These are phyloP conservation scores for Acephala macrosclerotiorum DNA, from an alignment of 2,329 filamentous ascomycete species.

Conservation along the genomic window DNA sequence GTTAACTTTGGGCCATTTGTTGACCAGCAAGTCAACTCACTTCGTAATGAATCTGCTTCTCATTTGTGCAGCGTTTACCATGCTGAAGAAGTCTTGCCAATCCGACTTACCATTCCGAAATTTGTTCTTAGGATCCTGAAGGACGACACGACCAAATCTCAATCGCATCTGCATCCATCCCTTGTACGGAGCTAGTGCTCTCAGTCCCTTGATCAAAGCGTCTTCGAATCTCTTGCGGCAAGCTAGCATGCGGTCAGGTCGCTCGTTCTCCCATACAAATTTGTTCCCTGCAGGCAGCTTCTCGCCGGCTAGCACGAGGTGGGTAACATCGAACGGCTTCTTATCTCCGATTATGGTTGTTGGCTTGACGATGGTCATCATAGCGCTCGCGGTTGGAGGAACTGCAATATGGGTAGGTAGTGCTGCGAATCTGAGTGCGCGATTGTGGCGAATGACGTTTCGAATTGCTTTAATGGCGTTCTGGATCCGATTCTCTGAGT, in stretches of 20 bases:
- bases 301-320: constrained; percentile 32
- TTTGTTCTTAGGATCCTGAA: constrained; percentile 32
- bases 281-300: constrained; percentile 22
- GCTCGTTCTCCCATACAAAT: constrained; percentile 30
- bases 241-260: constrained; percentile 15
- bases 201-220: constrained; percentile 33
- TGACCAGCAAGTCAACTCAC: constrained; percentile 34
- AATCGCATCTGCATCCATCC: constrained; percentile 44
- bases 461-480: constrained; percentile 35
- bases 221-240: constrained; percentile 31
- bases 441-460: constrained; percentile 31
- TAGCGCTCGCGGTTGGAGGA: constrained; percentile 33
- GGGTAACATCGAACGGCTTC: constrained; percentile 10
- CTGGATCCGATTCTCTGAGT: constrained; percentile 18
- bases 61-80: constrained; percentile 38
- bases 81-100: constrained; percentile 36
- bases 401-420: constrained; percentile 36
- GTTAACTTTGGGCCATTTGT: constrained; percentile 12
- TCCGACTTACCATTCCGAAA: constrained; percentile 29
- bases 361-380: constrained; percentile 26
- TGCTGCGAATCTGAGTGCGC: constrained; percentile 30
- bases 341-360: constrained; percentile 9
- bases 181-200: constrained; percentile 34
- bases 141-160: constrained; percentile 40
- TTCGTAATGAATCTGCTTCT: constrained; percentile 37